Base-by-base conservation (phyloP, 768 basidiomycete genomes). In the Phanerochaete sordida region DNA sequence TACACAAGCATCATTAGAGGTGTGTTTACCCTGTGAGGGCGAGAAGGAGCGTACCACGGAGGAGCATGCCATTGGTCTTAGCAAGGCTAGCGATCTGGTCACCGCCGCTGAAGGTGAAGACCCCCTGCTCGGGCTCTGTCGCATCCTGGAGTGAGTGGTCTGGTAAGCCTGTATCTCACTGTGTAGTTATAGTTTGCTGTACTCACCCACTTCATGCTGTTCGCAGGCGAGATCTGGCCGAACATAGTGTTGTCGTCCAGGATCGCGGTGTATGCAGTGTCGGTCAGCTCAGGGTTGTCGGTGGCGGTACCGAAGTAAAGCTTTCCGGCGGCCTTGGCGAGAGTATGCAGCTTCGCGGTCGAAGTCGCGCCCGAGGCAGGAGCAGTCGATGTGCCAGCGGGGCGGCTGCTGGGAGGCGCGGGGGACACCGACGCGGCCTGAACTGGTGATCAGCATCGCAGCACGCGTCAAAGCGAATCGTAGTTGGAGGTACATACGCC, bases 131-230 rank as follows among this genome's bases (percentile, higher is more conserved):
- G 7, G 81, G 81, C 61, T 85, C 83, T n/a, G 81, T 83, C 2
- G 81, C 78, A 63, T 81, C 80, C 82, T 84, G 55, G 35, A 13
- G 24, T 24, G 19, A 23, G n/a, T 46, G 1, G 13, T 8, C 35
- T 56, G 21, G 46, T 27, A 21, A 19, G 13, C 43, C 24, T 16
- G 2, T 19, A 8, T 21, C 27, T 35, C 11, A 35, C 58, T 19
- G 39, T 16, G 15, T 31, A 28, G 12, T 47, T 0, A 9, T 4
- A 43, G 8, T 16, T 4, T 11, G 19, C 19, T n/a, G n/a, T n/a
- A 60, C 71, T 35, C 60, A 79, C 81, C 81, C 82, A 84, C 78
- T 84, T 84, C 81, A 83, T 81, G 60, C 75, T 77, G 64, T 82
- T 82, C 23, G 72, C 81, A 26, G 81, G 74, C 0, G 81, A 82